Percentiles rank a stretch among this genome's conserved stretches.
phyloP scores from a whole-genome alignment of 176 grass and related monocot genomes.

The Rhipidocladum racemiflorum region DNA sequence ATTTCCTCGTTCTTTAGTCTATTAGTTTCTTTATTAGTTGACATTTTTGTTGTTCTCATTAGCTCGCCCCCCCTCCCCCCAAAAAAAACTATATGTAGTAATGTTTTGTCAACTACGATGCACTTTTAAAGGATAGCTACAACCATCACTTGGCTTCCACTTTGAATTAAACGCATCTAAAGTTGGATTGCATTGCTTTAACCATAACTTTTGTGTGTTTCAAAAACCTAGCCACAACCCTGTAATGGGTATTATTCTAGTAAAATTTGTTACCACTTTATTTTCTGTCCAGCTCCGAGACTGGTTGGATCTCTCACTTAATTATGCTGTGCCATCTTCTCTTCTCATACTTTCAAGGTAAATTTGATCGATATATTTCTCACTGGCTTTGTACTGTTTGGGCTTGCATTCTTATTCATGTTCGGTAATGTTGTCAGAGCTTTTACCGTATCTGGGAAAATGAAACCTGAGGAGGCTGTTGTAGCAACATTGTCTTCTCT shows the following conservation, averaged over 20 bases:
- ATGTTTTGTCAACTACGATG: constrained; percentile 15
- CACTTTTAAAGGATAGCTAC: constrained; percentile 10
- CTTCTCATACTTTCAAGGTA: constrained; percentile 99
- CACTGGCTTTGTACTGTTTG: constrained; percentile 19
- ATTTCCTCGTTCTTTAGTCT: constrained; percentile 5
- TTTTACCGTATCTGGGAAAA: constrained; percentile 91
- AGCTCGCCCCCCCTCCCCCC: too few species aligned
- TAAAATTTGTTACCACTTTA: constrained; percentile 10
- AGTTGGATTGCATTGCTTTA: constrained; percentile 11
- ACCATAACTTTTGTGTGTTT: background rate
- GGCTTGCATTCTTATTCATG: background rate
- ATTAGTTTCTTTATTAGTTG: constrained; percentile 14
- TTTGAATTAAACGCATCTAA: constrained; percentile 16
- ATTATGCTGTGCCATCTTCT: constrained; percentile 89
- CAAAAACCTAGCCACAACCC: background rate
- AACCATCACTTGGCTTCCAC: constrained; percentile 14
- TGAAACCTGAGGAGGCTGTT: constrained; percentile 98
- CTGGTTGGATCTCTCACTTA: constrained; percentile 97
- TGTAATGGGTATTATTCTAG: constrained; percentile 15
- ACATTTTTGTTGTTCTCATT: background rate
- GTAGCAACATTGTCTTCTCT: constrained; percentile 98
- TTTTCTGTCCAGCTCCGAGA: constrained; percentile 67
- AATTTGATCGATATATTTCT: constrained; percentile 4
- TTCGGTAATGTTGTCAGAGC: constrained; percentile 60
- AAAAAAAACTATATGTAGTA: background rate